Percentiles rank a stretch among this genome's conserved stretches.
These are phyloP conservation scores for Aspergillus sp. DNA, from an alignment of 2,329 filamentous ascomycete genomes.

Conservation along the genomic window DNA sequence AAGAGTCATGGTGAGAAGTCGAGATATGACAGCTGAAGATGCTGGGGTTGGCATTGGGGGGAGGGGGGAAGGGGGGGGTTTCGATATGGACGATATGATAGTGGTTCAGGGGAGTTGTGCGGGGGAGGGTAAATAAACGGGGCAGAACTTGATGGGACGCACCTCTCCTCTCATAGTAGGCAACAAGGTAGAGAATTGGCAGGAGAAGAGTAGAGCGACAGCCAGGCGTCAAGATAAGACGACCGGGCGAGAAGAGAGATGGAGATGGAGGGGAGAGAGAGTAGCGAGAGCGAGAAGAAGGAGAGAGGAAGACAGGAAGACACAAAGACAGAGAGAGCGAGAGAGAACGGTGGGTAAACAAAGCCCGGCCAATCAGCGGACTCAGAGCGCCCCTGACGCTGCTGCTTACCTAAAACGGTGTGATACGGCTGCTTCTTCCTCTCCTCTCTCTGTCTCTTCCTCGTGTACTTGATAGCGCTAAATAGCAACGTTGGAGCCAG, in stretches of 20 bases:
- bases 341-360: neutral
- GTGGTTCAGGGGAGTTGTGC: slow-evolving; percentile 1
- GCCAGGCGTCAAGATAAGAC: neutral
- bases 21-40: neutral
- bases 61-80: too few species aligned
- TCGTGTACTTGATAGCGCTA: too few species aligned
- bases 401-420: too few species aligned
- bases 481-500: too few species aligned
- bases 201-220: neutral
- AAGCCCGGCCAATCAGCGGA: slow-evolving; percentile 2
- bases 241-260: neutral
- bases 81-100: neutral
- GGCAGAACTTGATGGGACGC: neutral
- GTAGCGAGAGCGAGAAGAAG: too few species aligned
- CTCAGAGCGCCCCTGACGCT: too few species aligned
- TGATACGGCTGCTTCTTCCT: too few species aligned
- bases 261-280: neutral
- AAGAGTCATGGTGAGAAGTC: neutral
- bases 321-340: too few species aligned
- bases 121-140: neutral
- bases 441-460: too few species aligned
- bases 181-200: neutral
- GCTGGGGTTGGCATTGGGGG: too few species aligned
- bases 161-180: neutral
- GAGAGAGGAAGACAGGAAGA: neutral